Evolutionary conservation across 2,329 filamentous ascomycete species (phyloP).

Genomic region (Xylariaceae sp.): DNA sequence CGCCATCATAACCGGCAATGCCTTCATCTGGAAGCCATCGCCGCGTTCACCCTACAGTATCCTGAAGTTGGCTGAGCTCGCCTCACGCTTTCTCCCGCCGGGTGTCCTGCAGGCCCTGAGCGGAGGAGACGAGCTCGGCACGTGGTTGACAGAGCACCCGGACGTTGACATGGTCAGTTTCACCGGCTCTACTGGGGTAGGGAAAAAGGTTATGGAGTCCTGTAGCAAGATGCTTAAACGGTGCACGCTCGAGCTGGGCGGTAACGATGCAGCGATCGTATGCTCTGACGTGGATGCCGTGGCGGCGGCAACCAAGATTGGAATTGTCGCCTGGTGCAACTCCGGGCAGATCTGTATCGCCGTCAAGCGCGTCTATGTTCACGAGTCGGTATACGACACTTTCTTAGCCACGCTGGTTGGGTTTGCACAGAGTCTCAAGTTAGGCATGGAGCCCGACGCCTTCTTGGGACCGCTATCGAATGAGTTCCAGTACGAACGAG

Average conservation of each 20-base stretch:
- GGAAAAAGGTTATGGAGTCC: slow-evolving; percentile 55
- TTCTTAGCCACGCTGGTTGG: slow-evolving; percentile 41
- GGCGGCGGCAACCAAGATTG: slow-evolving; percentile 20
- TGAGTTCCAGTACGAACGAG: slow-evolving; percentile 22
- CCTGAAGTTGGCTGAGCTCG: slow-evolving; percentile 56
- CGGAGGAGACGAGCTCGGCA: slow-evolving; percentile 56
- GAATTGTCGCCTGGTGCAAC: slow-evolving; percentile 39
- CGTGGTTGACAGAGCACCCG: slow-evolving; percentile 51
- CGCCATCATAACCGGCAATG: slow-evolving; percentile 51
- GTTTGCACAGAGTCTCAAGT: slow-evolving; percentile 11
- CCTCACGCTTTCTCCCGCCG: slow-evolving; percentile 51
- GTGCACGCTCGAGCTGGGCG: slow-evolving; percentile 58
- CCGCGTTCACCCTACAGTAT: slow-evolving; percentile 42
- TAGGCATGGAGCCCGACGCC: not conserved
- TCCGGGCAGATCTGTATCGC: slow-evolving; percentile 48
- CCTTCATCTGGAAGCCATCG: slow-evolving; percentile 52
- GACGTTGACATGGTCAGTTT: slow-evolving; percentile 59
- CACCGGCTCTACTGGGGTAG: slow-evolving; percentile 55
- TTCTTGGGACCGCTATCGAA: slow-evolving; percentile 21
- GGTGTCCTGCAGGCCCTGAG: slow-evolving; percentile 57
- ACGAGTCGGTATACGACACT: slow-evolving; percentile 42
- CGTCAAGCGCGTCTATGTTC: slow-evolving; percentile 51
- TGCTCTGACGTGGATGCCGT: slow-evolving; percentile 48
- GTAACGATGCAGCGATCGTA: slow-evolving; percentile 56
- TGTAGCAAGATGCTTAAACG: slow-evolving; percentile 53